Evolutionary conservation across 495 filamentous ascomycete species (phyloP), one percentile per base, ranked within the genome.

Genomic region (Talaromyces proteolyticus): DNA sequence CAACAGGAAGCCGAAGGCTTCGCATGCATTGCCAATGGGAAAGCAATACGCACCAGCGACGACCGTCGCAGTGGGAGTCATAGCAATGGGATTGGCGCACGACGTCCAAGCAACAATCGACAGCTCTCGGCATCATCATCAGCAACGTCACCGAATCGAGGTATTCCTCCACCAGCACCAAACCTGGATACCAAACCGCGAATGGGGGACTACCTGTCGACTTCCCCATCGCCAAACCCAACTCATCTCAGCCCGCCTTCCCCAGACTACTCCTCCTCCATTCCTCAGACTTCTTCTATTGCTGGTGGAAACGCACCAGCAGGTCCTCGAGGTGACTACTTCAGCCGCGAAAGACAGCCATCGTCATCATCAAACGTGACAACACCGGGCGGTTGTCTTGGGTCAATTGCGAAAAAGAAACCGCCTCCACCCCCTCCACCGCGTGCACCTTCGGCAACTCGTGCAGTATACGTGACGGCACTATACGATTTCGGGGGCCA

Each of bases 401-500:
- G 51, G 40, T 68, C 69, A 1, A 55, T 63, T 12, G 75, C 69
- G 38, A 81, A 78, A 59, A 87, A 86, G 68, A 80, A 80, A 42
- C 77, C 77, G 22, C 79, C 82, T 1, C 88, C 86, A 2, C 88
- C 87, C 0, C 88, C 90, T 6, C 87, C 87, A 1, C 74, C 73
- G 10, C 77, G 79, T 11, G 64, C 69, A 5, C 56, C 65, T 19
- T 47, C 38, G 3, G 68, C 63, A 19, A 60, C 56, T 19, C 73
- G 74, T 37, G 80, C 71, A 2, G 62, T 79, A 20, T 96, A 75
- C 55, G 91, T 95, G 8, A 82, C 85, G 1, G 92, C 92, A 3
- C 65, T 90, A 55, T 96, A 89, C 66, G 75, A 85, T 44, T 97
- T 94, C 64, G 70, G 75, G 0, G 89, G 87, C 0, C 79, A 91